Evolutionary conservation across 768 basidiomycete species (phyloP).

Genomic region (Trametes maxima): DNA sequence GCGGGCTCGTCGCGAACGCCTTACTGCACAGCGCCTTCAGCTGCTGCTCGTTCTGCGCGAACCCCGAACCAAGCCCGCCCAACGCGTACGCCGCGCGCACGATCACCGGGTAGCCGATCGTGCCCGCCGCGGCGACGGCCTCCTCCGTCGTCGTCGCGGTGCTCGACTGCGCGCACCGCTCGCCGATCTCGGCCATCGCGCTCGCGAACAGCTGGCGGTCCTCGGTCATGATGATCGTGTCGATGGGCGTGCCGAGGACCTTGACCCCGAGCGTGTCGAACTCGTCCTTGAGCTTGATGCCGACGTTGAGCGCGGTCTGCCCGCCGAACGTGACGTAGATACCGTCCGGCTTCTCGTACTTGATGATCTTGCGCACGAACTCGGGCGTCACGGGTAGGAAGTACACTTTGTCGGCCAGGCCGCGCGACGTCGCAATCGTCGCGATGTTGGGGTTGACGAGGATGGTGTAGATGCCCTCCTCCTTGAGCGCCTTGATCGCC

Average conservation of each 20-base stretch:
- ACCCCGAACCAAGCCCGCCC: constrained; percentile 93
- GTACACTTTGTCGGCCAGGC: constrained; percentile 98
- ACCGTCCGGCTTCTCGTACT: constrained; percentile 98
- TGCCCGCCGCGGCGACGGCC: constrained; percentile 76
- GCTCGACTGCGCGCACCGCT: constrained; percentile 89
- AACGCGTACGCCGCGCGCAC: constrained; percentile 96
- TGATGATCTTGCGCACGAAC: constrained; percentile 97
- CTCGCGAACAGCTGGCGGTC: constrained; percentile 92
- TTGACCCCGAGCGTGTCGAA: constrained; percentile 87
- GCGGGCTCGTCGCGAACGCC: constrained; percentile 97
- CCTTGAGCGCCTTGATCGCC: constrained; percentile 98
- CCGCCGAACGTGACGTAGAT: constrained; percentile 99
- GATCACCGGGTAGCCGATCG: constrained; percentile 94
- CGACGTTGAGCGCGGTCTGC: constrained; percentile 95
- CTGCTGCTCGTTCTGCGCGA: constrained; percentile 93
- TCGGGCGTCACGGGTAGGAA: constrained; percentile 98
- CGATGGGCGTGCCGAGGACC: constrained; percentile 95
- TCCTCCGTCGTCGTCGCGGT: constrained; percentile 88
- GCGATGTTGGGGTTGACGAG: constrained; percentile 99
- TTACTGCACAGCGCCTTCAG: constrained; percentile 86
- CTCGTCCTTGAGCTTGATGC: constrained; percentile 97
- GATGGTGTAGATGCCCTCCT: constrained; percentile 99
- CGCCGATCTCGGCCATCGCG: constrained; percentile 95
- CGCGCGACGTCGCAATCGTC: constrained; percentile 96
- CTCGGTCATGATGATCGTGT: constrained; percentile 97